Base-by-base conservation (phyloP, 2,329 filamentous ascomycete species). In the Cadophora sp. region DNA sequence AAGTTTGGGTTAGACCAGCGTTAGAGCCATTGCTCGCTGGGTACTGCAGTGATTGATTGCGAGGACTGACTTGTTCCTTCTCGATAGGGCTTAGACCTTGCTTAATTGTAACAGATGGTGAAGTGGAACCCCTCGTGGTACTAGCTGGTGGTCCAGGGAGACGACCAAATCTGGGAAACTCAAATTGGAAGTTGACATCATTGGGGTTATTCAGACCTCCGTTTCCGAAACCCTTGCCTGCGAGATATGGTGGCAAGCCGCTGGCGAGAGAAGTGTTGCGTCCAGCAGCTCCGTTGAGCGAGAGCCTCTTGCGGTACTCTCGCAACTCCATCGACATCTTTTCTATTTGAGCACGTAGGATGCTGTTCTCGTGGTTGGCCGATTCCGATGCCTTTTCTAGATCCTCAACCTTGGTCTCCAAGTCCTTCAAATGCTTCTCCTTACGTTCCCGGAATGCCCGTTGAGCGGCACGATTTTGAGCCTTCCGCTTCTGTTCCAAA, bases 391-490 rank as follows among this genome's bases (percentile, higher is more conserved):
- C 87, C 80, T 97, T 96, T 77, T 97, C 91, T 14, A 93, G 79
- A 76, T 92, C 89, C 53, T 89, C 84, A 2, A 93, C 88, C 79
- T 93, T 92, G 66, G 84, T 91, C 80, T 97, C 94, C 1, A 96
- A 85, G 72, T 94, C 91, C 78, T 93, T 93, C 58, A 96, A 79
- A 75, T 96, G 94, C 81, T 92, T 95, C 79, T 97, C 94, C 81
- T 97, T 97, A 70, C 94, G 91, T 79, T 97, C 94, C 64, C 94
- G 89, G 85, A 97, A 97, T 7, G 94, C 94, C 66, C 94, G 88
- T 80, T 97, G 94, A 4, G 94, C 94, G 13, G 94, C 94, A 72
- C 94, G 88, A 73, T 97, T 97, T 77, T 97, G 94, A 11, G 96
- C 96, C 82, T 99, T 99, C 74, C 94, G 91, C 82, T 97, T 96